Conservation (phyloP, 352 stramenopile genomes). For the Peronospora destructor region DNA sequence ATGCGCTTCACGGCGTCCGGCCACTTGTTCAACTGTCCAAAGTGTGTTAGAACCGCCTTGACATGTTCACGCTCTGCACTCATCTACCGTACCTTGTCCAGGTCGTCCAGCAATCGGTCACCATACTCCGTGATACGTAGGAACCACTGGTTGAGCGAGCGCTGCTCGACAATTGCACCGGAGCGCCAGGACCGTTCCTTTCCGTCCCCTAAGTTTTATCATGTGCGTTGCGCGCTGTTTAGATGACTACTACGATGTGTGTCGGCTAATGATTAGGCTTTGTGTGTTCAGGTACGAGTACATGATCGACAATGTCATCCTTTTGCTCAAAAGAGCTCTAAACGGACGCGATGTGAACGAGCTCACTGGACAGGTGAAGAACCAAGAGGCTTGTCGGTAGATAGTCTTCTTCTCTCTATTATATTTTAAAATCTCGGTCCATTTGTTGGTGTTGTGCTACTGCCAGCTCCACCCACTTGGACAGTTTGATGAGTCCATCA, state of each 20-base stretch:
- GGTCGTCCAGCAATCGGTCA: conserved; percentile 90
- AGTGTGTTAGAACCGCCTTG: not conserved
- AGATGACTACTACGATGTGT: not conserved
- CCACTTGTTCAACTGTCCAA: conserved; percentile 69
- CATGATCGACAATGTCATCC: conserved; percentile 99
- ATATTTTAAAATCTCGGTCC: too few species aligned
- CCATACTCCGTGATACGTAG: conserved; percentile 98
- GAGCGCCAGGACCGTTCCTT: conserved; percentile 95
- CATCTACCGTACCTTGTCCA: conserved; percentile 75
- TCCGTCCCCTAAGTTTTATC: conserved; percentile 96
- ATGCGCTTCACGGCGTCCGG: conserved; percentile 84
- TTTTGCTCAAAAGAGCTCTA: conserved; percentile 97
- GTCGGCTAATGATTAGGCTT: not conserved
- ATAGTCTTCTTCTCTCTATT: too few species aligned
- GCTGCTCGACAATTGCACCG: conserved; percentile 91
- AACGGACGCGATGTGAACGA: conserved; percentile 96
- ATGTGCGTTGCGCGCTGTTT: conserved; percentile 61
- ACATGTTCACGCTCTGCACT: not conserved
- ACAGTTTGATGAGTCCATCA: conserved; percentile 98
- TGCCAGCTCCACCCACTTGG: conserved; percentile 95
- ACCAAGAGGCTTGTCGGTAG: not conserved
- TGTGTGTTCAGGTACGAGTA: conserved; percentile 87
- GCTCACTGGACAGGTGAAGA: conserved; percentile 87
- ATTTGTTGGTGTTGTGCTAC: not conserved
- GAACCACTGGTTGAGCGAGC: conserved; percentile 95